Conservation (phyloP, 306 rosid species). For the Mimosa pudica region DNA sequence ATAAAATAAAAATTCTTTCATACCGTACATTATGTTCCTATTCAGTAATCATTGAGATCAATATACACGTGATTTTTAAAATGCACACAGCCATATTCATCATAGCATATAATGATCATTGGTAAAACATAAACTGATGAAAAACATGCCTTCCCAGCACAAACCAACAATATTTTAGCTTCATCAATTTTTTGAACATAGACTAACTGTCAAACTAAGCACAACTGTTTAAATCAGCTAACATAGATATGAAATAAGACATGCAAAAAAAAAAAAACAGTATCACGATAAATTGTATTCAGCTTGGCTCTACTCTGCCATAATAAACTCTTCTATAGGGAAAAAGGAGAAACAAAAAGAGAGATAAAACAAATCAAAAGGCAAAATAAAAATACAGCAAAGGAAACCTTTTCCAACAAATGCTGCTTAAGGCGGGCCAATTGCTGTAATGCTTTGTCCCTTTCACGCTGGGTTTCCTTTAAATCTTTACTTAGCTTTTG, state of each 20-base stretch:
- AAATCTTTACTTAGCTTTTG: slow-evolving; percentile 65
- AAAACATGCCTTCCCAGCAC: background rate
- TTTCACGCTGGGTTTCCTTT: slow-evolving; percentile 66
- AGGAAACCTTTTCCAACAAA: slow-evolving; percentile 85
- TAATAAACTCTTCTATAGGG: background rate
- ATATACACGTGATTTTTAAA: background rate
- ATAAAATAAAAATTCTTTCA: background rate
- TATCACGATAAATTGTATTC: background rate
- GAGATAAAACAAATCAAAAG: background rate
- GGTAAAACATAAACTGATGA: background rate
- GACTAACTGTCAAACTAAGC: background rate
- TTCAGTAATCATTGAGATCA: slow-evolving; percentile 11
- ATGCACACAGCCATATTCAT: slow-evolving; percentile 2
- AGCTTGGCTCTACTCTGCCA: background rate
- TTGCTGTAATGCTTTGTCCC: slow-evolving; percentile 78
- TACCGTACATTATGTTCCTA: background rate
- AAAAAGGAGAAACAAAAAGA: background rate
- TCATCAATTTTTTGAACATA: background rate
- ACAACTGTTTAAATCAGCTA: background rate
- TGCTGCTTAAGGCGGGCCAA: slow-evolving; percentile 96
- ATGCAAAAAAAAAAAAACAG: background rate
- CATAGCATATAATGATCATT: background rate
- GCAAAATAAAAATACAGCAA: slow-evolving; percentile 20
- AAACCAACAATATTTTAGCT: background rate
- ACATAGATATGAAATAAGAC: background rate